Base-by-base conservation (phyloP, 495 filamentous ascomycete genomes). In the Aspergillus funiculosus region DNA sequence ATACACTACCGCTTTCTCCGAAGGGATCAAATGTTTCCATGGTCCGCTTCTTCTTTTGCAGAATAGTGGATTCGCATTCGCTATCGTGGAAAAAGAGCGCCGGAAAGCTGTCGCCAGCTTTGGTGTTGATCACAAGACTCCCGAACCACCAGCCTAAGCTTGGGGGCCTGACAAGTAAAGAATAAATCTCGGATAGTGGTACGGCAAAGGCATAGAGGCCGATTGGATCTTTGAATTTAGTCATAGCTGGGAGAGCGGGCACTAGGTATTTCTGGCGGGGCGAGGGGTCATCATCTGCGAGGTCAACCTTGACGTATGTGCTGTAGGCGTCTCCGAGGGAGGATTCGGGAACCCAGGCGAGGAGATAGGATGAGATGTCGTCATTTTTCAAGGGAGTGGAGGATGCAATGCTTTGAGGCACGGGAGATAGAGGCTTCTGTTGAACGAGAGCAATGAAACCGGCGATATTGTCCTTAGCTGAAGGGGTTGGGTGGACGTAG, bases 131-230 rank as follows among this genome's bases (percentile, higher is more conserved):
- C 28, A 98, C 85, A 3, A 97, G 54, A 54, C 87, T 94, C 29
- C 92, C 92, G 64, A 89, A 96, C 92, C 94, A 97, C 92, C 92
- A 98, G 17, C 92, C 92, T 13, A 95, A 61, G 63, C 87, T 95
- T 13, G 92, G 92, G 5, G 94, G 92, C 6, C 92, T 80, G 15
- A 98, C 83, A 6, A 95, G 78, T 9, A 97, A 67, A 25, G 85
- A 90, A 64, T 90, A 98, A 50, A 98, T 85, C 46, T 92, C 83
- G 28, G 80, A 87, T 10, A 96, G 77, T 5, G 94, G 92, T 9
- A 97, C 77, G 1, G 92, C 89, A 52, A 98, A 97, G 1, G 94
- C 83, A 60, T 96, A 98, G 30, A 82, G 79, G 24, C 89, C 90
- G 48, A 89, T 73, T 0, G 81, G 76, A n/a, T 76, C 77, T 28